Evolutionary conservation across 257 asterid species (phyloP).

Genomic region (Fraxinus anomala): DNA sequence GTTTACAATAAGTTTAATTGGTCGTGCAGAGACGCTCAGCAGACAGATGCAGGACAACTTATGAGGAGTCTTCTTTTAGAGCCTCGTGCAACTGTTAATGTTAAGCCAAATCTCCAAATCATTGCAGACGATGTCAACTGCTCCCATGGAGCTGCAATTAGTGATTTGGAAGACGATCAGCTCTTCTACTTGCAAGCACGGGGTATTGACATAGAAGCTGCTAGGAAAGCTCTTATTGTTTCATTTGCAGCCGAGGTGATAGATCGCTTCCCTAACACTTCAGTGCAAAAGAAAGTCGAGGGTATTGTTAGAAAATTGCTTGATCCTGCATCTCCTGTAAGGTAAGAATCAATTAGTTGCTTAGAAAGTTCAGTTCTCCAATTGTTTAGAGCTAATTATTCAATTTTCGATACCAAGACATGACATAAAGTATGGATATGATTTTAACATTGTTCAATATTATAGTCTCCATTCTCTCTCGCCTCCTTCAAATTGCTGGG

Average conservation of each 20-base stretch:
- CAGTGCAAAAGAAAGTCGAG: constrained; percentile 58
- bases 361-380: background rate
- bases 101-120: constrained; percentile 92
- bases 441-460: too few species aligned
- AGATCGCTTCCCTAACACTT: constrained; percentile 47
- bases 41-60: constrained; percentile 97
- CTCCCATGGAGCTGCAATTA: constrained; percentile 95
- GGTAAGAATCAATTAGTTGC: constrained; percentile 23
- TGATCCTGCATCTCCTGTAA: constrained; percentile 44
- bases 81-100: constrained; percentile 87
- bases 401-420: too few species aligned
- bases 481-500: too few species aligned
- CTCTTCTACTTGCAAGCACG: constrained; percentile 89
- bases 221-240: constrained; percentile 77
- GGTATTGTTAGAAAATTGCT: constrained; percentile 52
- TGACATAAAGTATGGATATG: too few species aligned
- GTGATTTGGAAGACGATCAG: constrained; percentile 80
- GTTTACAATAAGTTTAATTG: background rate
- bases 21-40: constrained; percentile 73
- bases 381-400: background rate
- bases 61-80: constrained; percentile 81
- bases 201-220: constrained; percentile 65
- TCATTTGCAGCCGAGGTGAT: constrained; percentile 95
- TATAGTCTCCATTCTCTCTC: too few species aligned
- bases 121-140: constrained; percentile 92